phyloP scores from a whole-genome alignment of 106 monocot species.

The Dendrobium officinale region DNA sequence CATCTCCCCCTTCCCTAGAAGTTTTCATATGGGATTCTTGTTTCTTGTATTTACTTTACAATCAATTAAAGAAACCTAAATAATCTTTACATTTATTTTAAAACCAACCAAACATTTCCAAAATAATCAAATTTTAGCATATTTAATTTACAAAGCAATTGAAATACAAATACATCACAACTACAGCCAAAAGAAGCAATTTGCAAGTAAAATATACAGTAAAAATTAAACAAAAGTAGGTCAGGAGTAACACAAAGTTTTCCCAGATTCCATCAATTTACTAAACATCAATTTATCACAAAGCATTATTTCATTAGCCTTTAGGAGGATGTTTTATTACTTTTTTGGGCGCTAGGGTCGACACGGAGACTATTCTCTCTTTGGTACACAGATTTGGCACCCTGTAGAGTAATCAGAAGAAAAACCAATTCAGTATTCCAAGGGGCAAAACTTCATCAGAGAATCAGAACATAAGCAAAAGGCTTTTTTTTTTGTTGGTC shows the following conservation, averaged over 20 bases:
- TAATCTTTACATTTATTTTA: too few species aligned
- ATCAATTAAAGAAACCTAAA: too few species aligned
- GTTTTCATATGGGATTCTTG: too few species aligned
- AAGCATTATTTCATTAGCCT: neutral
- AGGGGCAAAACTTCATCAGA: neutral
- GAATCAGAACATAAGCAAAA: neutral
- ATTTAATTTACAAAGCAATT: neutral
- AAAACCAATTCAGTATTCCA: neutral
- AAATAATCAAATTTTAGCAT: too few species aligned
- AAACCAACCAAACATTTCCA: too few species aligned
- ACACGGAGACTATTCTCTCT: conserved; percentile 13
- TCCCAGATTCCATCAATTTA: neutral
- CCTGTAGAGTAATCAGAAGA: neutral
- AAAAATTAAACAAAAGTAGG: neutral
- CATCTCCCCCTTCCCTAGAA: too few species aligned
- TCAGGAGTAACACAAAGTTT: neutral
- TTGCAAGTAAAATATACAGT: neutral
- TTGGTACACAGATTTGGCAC: conserved; percentile 8
- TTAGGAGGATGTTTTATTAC: neutral
- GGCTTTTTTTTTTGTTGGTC: neutral
- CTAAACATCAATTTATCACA: neutral
- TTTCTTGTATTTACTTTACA: too few species aligned
- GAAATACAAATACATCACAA: neutral
- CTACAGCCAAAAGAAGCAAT: neutral
- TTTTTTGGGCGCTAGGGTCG: neutral